Conservation (phyloP, 495 filamentous ascomycete species). For the Xylaria acuta region DNA sequence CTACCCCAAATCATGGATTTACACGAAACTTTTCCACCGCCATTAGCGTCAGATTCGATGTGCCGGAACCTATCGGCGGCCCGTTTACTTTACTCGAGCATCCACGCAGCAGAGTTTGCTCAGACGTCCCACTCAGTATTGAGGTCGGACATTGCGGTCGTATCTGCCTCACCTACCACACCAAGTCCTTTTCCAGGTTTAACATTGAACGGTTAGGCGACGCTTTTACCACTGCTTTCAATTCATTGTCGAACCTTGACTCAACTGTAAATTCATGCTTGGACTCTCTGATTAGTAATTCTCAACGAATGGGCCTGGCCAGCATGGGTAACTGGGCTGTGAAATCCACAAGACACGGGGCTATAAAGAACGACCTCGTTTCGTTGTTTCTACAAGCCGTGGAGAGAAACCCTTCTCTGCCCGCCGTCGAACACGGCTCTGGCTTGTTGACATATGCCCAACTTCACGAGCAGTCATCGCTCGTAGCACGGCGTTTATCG, state of each 20-base stretch:
- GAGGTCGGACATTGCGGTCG: neutral
- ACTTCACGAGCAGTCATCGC: slow-evolving; percentile 1
- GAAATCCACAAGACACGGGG: neutral
- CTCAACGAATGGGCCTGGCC: neutral
- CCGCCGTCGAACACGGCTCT: slow-evolving; percentile 26
- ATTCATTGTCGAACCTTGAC: neutral
- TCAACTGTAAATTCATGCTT: neutral
- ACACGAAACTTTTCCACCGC: neutral
- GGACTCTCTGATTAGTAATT: neutral
- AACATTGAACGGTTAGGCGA: neutral
- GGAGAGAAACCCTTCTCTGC: slow-evolving; percentile 9
- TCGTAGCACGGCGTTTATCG: neutral
- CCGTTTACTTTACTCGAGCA: neutral
- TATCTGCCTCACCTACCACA: slow-evolving; percentile 1
- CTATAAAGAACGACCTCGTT: slow-evolving; percentile 34
- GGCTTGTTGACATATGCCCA: slow-evolving; percentile 34
- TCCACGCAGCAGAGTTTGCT: neutral
- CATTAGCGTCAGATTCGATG: neutral
- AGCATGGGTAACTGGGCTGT: slow-evolving; percentile 26
- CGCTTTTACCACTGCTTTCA: neutral
- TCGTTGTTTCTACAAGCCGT: slow-evolving; percentile 31
- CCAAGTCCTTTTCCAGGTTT: slow-evolving; percentile 1
- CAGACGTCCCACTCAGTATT: neutral
- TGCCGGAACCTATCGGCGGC: neutral
- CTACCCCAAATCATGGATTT: neutral